Evolutionary conservation across 2,329 filamentous ascomycete species (phyloP).

Genomic region (Diaporthe eres): DNA sequence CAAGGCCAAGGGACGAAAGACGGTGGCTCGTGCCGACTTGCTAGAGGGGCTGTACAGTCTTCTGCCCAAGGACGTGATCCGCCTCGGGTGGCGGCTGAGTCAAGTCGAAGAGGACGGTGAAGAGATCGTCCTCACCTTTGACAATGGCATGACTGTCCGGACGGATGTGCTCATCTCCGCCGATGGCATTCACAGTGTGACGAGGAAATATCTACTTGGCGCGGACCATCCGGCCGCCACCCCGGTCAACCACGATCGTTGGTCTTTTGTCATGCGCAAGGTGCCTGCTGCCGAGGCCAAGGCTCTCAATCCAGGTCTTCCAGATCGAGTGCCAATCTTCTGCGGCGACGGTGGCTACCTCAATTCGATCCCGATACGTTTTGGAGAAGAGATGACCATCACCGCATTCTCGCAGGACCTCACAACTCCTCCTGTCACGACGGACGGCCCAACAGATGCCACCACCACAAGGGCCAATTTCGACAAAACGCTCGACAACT

Average conservation of each 20-base stretch:
- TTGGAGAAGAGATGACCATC: slow-evolving; percentile 13
- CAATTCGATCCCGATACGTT: slow-evolving; percentile 7
- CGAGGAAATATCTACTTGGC: slow-evolving; percentile 53
- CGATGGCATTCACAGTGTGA: slow-evolving; percentile 56
- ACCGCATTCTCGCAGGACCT: not conserved
- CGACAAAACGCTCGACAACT: slow-evolving; percentile 8
- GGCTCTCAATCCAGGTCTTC: not conserved
- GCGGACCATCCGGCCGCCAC: slow-evolving; percentile 45
- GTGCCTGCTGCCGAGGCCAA: not conserved
- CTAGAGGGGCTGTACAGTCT: slow-evolving; percentile 49
- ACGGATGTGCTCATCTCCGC: slow-evolving; percentile 55
- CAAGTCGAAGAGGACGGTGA: not conserved
- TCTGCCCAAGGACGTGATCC: slow-evolving; percentile 45
- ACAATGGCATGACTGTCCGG: slow-evolving; percentile 19
- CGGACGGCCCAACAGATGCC: not conserved
- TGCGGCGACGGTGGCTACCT: slow-evolving; percentile 12
- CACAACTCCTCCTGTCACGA: not conserved
- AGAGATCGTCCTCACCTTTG: not conserved
- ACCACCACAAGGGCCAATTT: not conserved
- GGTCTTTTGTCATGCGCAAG: slow-evolving; percentile 42
- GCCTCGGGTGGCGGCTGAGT: slow-evolving; percentile 42
- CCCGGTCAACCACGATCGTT: slow-evolving; percentile 49
- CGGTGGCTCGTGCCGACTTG: slow-evolving; percentile 51
- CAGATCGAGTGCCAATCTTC: not conserved
- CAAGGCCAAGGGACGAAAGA: slow-evolving; percentile 51